phyloP scores from a whole-genome alignment of 2,329 filamentous ascomycete species.

The Acarospora socialis region DNA sequence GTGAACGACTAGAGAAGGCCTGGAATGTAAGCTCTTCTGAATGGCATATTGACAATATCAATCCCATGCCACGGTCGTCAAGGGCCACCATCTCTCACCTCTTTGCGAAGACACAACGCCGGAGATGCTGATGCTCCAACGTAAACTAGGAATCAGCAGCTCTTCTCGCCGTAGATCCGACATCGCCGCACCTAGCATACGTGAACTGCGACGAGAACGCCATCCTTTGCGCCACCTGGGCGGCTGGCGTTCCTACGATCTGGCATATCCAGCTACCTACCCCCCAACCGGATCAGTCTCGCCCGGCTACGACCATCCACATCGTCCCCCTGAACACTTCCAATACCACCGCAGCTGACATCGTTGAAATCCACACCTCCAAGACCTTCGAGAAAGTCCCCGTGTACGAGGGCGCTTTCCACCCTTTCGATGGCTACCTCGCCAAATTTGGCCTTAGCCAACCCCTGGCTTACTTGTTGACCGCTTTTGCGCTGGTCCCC shows the following conservation, averaged over 20 bases:
- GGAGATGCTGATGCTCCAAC: background rate
- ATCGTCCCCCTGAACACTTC: slow-evolving; percentile 43
- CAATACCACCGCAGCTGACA: slow-evolving; percentile 39
- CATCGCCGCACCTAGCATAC: slow-evolving; percentile 41
- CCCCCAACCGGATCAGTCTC: slow-evolving; percentile 38
- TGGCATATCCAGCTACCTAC: slow-evolving; percentile 45
- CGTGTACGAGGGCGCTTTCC: slow-evolving; percentile 44
- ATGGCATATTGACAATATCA: background rate
- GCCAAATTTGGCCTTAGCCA: slow-evolving; percentile 39
- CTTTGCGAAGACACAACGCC: background rate
- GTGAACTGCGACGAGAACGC: slow-evolving; percentile 45
- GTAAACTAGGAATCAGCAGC: slow-evolving; percentile 34
- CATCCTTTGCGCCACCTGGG: slow-evolving; percentile 48
- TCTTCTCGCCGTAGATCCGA: slow-evolving; percentile 38
- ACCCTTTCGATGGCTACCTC: slow-evolving; percentile 46
- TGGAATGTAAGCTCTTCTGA: slow-evolving; percentile 28
- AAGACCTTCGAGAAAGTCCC: slow-evolving; percentile 38
- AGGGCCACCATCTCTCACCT: slow-evolving; percentile 1
- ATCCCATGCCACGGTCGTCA: background rate
- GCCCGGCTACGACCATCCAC: slow-evolving; percentile 38
- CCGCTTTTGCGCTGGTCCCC: slow-evolving; percentile 42
- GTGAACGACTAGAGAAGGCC: slow-evolving; percentile 38
- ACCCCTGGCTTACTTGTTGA: slow-evolving; percentile 42
- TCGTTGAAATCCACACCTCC: slow-evolving; percentile 42
- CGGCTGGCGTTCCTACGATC: slow-evolving; percentile 39